phyloP scores from a whole-genome alignment of 2,329 filamentous ascomycete genomes.

The Alternaria incomplexa region DNA sequence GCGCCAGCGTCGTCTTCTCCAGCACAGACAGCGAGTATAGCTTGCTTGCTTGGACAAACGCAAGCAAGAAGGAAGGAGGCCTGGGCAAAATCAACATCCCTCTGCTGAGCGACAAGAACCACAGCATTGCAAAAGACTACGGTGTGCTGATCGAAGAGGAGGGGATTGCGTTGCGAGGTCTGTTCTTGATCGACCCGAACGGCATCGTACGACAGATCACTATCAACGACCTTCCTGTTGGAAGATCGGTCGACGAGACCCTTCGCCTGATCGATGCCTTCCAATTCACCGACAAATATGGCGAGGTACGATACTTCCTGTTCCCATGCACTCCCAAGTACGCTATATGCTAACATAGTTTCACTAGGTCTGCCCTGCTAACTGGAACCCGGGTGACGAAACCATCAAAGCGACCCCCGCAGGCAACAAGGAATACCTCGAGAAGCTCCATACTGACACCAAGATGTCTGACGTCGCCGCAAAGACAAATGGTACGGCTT shows the following conservation, averaged over 20 bases:
- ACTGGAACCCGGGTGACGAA: constrained; percentile 51
- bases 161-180: constrained; percentile 66
- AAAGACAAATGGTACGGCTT: constrained; percentile 38
- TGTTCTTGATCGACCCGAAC: constrained; percentile 71
- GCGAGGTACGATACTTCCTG: constrained; percentile 35
- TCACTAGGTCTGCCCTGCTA: constrained; percentile 48
- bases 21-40: constrained; percentile 68
- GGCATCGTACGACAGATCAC: constrained; percentile 67
- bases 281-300: constrained; percentile 53
- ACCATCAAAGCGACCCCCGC: constrained; percentile 51
- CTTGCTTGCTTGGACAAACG: constrained; percentile 64
- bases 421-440: constrained; percentile 48
- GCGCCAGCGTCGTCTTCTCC: constrained; percentile 65
- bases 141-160: constrained; percentile 69
- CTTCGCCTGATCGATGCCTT: constrained; percentile 63
- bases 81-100: constrained; percentile 67
- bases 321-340: neutral
- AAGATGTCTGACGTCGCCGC: constrained; percentile 39
- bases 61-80: constrained; percentile 66
- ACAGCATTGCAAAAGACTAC: constrained; percentile 66
- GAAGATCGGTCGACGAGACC: constrained; percentile 68
- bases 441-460: constrained; percentile 44
- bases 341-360: neutral
- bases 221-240: constrained; percentile 69
- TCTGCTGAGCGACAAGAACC: constrained; percentile 67